Base-by-base conservation (phyloP, 192 early-diverging fungal species). In the Obelidium mucronatum region DNA sequence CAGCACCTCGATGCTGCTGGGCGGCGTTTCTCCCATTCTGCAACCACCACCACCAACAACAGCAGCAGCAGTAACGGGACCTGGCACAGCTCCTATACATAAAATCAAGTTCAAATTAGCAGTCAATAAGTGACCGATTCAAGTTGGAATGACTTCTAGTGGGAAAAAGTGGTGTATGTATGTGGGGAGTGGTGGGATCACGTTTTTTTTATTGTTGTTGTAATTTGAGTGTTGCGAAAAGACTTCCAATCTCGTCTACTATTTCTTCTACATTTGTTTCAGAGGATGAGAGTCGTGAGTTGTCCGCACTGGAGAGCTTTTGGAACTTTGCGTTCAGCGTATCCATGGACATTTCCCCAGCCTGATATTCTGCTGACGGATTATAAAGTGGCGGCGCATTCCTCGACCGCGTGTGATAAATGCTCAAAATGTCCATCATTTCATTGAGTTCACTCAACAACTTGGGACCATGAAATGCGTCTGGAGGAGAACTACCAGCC, bases 401-500 rank as follows among this genome's bases (percentile, higher is more conserved):
- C 48, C 8, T 22, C 48, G 48, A 8, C 11, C 30, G 55, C 8
- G 55, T 48, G 30, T 28, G 26, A 34, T 67, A 51, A 28, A 67
- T 30, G 54, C 35, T 17, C 11, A 72, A n/a, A 33, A 72, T 58
- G 22, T 58, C 69, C 8, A 58, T 58, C 69, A 72, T 72, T 54
- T 55, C 69, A 42, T 72, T 72, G 8, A 68, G 44, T 35, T 68
- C 44, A 30, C 19, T 15, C 35, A 72, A 19, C 52, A 34, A 19
- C 31, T 36, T 35, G n/a, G n/a, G n/a, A n/a, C n/a, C n/a, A n/a
- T n/a, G n/a, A n/a, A n/a, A n/a, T 31, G 22, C 13, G 48, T 15
- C 48, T 51, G 48, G 48, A 51, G 48, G 48, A 8, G 48, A 22
- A 51, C n/a, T n/a, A n/a, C n/a, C n/a, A n/a, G n/a, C n/a, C 17